Conservation (phyloP, 208 protist genomes). For the Wallacemonas sp. region DNA sequence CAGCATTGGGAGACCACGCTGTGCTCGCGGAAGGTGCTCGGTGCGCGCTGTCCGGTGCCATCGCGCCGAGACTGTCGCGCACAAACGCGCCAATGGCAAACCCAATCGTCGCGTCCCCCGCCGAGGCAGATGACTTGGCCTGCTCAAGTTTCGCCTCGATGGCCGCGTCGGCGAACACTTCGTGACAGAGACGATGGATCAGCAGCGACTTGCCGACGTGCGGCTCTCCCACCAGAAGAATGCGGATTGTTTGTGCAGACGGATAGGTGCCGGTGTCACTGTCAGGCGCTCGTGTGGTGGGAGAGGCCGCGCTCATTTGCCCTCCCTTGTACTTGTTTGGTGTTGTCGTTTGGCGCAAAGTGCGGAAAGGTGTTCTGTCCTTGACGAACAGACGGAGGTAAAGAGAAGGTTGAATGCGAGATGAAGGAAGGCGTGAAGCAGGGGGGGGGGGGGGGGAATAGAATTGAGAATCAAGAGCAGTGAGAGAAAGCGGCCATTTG, state of each 20-base stretch:
- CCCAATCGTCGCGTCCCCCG: conserved; percentile 59
- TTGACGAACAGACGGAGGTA: too few species aligned
- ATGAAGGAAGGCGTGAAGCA: too few species aligned
- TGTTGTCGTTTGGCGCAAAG: too few species aligned
- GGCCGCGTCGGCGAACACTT: conserved; percentile 37
- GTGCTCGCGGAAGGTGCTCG: not conserved
- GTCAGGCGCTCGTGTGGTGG: too few species aligned
- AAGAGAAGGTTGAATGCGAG: too few species aligned
- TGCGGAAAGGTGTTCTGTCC: too few species aligned
- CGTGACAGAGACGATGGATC: conserved; percentile 58
- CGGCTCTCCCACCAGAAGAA: conserved; percentile 82
- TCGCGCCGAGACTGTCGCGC: conserved; percentile 26
- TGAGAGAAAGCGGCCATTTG: too few species aligned
- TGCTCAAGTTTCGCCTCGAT: conserved; percentile 5
- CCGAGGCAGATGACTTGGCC: not conserved
- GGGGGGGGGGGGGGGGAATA: too few species aligned
- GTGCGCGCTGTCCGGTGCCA: not conserved
- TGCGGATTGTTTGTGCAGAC: conserved; percentile 22
- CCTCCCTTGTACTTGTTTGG: too few species aligned
- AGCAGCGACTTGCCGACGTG: conserved; percentile 85
- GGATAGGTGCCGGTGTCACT: too few species aligned
- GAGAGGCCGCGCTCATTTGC: too few species aligned
- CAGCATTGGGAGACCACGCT: not conserved
- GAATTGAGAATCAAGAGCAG: too few species aligned
- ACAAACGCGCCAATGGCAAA: conserved; percentile 54